A percentile compares a stretch with the other conserved stretches of the same genome.
These are phyloP conservation scores for Fusarium denticulatum DNA, from an alignment of 2,329 filamentous ascomycete genomes.

Conservation along the genomic window DNA sequence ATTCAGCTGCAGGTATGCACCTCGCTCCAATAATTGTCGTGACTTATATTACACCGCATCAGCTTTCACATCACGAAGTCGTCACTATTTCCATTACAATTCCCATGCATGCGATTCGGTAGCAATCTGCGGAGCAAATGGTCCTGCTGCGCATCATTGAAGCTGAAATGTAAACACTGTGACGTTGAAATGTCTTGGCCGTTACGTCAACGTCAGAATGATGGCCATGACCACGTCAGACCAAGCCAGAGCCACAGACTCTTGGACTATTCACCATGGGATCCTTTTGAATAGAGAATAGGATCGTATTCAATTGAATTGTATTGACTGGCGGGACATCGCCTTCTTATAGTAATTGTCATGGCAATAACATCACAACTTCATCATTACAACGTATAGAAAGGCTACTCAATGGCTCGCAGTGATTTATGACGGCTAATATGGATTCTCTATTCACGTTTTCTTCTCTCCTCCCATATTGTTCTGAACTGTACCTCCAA, in stretches of 20 bases:
- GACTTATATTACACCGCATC: background rate
- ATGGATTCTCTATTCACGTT: background rate
- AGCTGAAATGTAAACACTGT: background rate
- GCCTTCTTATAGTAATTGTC: background rate
- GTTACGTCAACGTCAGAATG: slow-evolving; percentile 12
- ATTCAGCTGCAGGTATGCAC: background rate
- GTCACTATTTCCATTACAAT: slow-evolving; percentile 12
- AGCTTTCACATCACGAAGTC: background rate
- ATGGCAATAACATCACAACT: background rate
- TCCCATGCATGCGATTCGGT: background rate
- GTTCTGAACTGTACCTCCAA: slow-evolving; percentile 64
- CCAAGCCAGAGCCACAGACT: background rate
- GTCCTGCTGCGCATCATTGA: background rate
- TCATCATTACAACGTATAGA: background rate
- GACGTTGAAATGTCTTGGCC: background rate
- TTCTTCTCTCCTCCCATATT: slow-evolving; percentile 53
- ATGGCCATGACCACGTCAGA: background rate
- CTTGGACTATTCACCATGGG: rapidly evolving
- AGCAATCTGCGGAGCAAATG: background rate
- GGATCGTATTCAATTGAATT: background rate
- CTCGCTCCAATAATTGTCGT: background rate
- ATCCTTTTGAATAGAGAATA: background rate
- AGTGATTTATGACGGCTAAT: rapidly evolving
- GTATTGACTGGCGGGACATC: rapidly evolving
- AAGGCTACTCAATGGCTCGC: rapidly evolving